A percentile compares a stretch with the other conserved stretches of the same genome.
Evolutionary conservation across 2,329 filamentous ascomycete genomes (phyloP).

Genomic region (Microdochium bolleyi): DNA sequence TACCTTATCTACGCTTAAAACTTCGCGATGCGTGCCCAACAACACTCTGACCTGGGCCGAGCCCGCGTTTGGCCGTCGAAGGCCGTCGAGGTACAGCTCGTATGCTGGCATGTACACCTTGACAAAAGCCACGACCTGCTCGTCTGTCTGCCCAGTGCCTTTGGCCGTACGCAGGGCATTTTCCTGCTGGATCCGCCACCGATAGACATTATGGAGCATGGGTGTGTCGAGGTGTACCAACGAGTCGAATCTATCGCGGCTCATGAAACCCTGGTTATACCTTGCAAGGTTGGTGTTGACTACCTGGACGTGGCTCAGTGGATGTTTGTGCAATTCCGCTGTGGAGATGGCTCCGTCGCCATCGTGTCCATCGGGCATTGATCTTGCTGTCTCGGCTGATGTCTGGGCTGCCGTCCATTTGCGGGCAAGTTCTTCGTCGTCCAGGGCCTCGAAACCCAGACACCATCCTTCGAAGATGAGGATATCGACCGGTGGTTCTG

Average conservation of each 20-base stretch:
- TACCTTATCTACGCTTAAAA: background rate
- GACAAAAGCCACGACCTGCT: background rate
- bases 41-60: background rate
- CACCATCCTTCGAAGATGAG: constrained; percentile 1
- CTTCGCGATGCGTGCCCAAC: background rate
- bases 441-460: background rate
- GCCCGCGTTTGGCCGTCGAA: background rate
- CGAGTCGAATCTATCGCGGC: background rate
- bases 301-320: background rate
- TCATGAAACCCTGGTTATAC: background rate
- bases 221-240: background rate
- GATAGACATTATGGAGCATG: background rate
- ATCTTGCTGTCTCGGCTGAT: background rate
- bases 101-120: background rate
- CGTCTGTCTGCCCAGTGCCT: background rate
- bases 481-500: background rate
- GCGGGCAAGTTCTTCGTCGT: background rate
- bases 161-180: background rate
- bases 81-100: background rate
- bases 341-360: background rate
- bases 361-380: background rate
- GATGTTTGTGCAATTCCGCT: background rate
- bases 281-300: background rate
- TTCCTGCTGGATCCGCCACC: background rate
- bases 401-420: background rate